Conservation (phyloP, 768 basidiomycete species). For the Boletus pseudopeckii region DNA sequence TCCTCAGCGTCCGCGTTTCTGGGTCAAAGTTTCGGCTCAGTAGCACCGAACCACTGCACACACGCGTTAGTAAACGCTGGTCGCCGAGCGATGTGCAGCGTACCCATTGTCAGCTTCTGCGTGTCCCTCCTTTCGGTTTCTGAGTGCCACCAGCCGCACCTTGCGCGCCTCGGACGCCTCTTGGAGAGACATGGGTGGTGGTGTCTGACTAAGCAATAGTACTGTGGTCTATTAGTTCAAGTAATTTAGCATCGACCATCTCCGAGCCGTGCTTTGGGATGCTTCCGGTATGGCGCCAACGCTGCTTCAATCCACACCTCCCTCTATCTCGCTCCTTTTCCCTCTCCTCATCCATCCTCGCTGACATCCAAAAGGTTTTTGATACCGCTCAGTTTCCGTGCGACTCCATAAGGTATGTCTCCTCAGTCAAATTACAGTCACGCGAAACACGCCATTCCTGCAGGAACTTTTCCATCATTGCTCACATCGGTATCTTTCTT, state of each 20-base stretch:
- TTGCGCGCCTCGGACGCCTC: conserved; percentile 81
- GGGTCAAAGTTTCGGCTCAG: conserved; percentile 89
- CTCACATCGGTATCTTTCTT: conserved; percentile 71
- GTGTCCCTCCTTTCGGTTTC: conserved; percentile 67
- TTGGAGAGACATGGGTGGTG: conserved; percentile 55
- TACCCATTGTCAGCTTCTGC: conserved; percentile 40
- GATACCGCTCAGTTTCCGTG: conserved; percentile 63
- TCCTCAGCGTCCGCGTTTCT: conserved; percentile 73
- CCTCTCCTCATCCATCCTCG: conserved; percentile 25
- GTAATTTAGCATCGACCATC: no score
- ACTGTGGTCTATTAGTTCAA: no score
- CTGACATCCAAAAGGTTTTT: conserved; percentile 34
- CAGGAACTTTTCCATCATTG: conserved; percentile 95
- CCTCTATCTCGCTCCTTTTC: conserved; percentile 27
- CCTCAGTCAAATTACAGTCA: background rate
- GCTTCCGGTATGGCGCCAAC: conserved; percentile 31
- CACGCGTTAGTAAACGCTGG: conserved; percentile 15
- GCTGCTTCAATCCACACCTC: conserved; percentile 7
- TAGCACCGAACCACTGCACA: conserved; percentile 46
- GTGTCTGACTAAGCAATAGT: conserved; percentile 33
- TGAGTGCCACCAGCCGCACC: conserved; percentile 72
- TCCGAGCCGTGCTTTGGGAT: conserved; percentile 13
- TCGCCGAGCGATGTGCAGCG: conserved; percentile 19
- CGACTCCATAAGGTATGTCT: conserved; percentile 60
- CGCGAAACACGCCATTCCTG: background rate